phyloP scores from a whole-genome alignment of 371 early-diverging fungal genomes.

The Coemansia sp. region DNA sequence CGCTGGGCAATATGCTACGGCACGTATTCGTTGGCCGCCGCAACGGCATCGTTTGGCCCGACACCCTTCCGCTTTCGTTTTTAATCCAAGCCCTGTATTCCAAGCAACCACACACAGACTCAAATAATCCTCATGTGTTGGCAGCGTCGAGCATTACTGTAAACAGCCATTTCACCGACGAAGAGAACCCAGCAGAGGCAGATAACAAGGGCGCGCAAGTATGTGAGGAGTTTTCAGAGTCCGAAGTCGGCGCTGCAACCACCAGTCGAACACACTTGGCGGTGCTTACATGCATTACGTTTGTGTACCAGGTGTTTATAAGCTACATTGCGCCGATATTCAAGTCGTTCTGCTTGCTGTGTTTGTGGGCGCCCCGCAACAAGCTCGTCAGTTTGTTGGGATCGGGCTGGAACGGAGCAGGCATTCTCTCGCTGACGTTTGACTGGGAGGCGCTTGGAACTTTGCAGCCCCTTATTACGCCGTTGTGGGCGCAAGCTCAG shows the following conservation, averaged over 20 bases:
- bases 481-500: constrained; percentile 70
- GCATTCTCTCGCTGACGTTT: constrained; percentile 42
- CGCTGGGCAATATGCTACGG: constrained; percentile 34
- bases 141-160: not conserved
- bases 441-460: constrained; percentile 44
- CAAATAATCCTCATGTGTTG: not conserved
- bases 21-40: constrained; percentile 35
- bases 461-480: constrained; percentile 61
- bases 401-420: constrained; percentile 41
- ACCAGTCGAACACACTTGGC: constrained; percentile 12
- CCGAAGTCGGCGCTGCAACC: constrained; percentile 7
- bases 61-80: constrained; percentile 29
- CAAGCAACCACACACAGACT: not conserved
- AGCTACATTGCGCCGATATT: constrained; percentile 40
- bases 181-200: not conserved
- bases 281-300: constrained; percentile 18
- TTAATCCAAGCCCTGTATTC: constrained; percentile 29
- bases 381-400: constrained; percentile 29
- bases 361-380: constrained; percentile 34
- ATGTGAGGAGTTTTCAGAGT: not conserved
- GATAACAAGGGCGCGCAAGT: not conserved
- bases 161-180: not conserved
- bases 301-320: constrained; percentile 32
- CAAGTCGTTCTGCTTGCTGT: constrained; percentile 43
- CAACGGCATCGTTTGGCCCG: constrained; percentile 34